Conservation (phyloP, 352 stramenopile species). For the Globisporangium iwayamae region DNA sequence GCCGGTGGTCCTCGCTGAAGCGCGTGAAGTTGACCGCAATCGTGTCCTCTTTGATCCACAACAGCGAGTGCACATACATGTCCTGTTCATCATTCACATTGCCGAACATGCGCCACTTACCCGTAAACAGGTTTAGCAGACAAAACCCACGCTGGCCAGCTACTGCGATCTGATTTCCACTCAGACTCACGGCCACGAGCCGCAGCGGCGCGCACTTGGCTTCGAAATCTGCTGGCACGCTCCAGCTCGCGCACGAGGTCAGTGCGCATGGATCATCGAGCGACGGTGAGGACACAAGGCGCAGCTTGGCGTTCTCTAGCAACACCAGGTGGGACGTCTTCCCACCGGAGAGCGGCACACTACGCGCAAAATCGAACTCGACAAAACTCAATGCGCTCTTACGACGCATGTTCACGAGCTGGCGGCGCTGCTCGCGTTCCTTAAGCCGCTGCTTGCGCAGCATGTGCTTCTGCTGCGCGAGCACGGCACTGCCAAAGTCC, state of each 20-base stretch:
- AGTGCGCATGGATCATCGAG: slow-evolving; percentile 64
- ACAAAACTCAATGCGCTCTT: slow-evolving; percentile 32
- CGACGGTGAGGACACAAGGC: slow-evolving; percentile 40
- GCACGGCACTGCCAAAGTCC: slow-evolving; percentile 30
- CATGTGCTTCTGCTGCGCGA: slow-evolving; percentile 19
- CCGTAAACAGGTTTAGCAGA: slow-evolving; percentile 56
- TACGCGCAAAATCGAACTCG: slow-evolving; percentile 68
- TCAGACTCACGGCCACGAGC: slow-evolving; percentile 50
- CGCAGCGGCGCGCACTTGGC: slow-evolving; percentile 60
- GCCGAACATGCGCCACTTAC: slow-evolving; percentile 82
- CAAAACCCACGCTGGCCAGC: slow-evolving; percentile 74
- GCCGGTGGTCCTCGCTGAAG: slow-evolving; percentile 48
- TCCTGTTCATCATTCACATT: slow-evolving; percentile 85
- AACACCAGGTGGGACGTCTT: slow-evolving; percentile 45
- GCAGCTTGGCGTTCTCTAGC: slow-evolving; percentile 49
- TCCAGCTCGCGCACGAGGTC: slow-evolving; percentile 56
- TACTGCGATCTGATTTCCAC: slow-evolving; percentile 59
- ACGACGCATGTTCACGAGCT: slow-evolving; percentile 30
- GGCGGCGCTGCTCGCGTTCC: slow-evolving; percentile 19
- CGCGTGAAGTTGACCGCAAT: slow-evolving; percentile 64
- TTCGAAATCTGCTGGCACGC: slow-evolving; percentile 56
- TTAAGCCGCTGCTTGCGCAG: slow-evolving; percentile 20
- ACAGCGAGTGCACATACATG: slow-evolving; percentile 54
- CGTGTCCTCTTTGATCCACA: slow-evolving; percentile 64
- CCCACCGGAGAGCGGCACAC: slow-evolving; percentile 36